A percentile compares a stretch with the other conserved stretches of the same genome.
phyloP scores from a whole-genome alignment of 2,329 filamentous ascomycete species.

The Dothistroma pini region DNA sequence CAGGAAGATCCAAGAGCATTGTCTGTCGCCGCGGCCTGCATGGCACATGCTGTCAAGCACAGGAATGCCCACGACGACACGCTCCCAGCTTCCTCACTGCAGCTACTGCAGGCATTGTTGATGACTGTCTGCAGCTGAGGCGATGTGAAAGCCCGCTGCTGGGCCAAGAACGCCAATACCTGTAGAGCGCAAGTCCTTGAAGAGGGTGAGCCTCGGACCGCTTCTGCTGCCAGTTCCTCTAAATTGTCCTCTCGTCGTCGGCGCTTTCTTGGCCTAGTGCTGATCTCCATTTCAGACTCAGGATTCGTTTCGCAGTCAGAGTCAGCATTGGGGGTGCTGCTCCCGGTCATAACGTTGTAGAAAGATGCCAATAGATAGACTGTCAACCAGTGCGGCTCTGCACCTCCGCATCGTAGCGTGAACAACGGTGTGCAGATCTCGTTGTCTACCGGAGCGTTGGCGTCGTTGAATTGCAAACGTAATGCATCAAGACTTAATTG shows the following conservation, averaged over 20 bases:
- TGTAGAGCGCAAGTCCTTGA: constrained; percentile 52
- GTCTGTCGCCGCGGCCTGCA: constrained; percentile 42
- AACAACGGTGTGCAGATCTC: constrained; percentile 18
- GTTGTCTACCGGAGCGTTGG: not conserved
- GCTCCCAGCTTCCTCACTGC: constrained; percentile 62
- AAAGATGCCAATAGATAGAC: constrained; percentile 40
- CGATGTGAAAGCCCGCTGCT: constrained; percentile 33
- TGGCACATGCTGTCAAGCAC: constrained; percentile 62
- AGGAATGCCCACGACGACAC: constrained; percentile 80
- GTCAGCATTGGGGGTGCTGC: constrained; percentile 3
- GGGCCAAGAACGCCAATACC: constrained; percentile 48
- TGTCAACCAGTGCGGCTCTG: constrained; percentile 36
- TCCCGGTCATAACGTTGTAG: constrained; percentile 16
- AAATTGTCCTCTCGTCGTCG: constrained; percentile 37
- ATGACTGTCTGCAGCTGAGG: constrained; percentile 17
- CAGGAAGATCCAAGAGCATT: constrained; percentile 53
- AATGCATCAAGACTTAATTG: constrained; percentile 77
- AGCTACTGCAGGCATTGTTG: constrained; percentile 18
- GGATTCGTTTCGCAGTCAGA: constrained; percentile 2
- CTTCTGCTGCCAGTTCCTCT: constrained; percentile 39
- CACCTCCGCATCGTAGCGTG: constrained; percentile 31
- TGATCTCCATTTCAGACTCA: constrained; percentile 14
- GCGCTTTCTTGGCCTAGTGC: constrained; percentile 35
- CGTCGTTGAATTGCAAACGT: constrained; percentile 36
- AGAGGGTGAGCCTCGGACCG: constrained; percentile 35